Percentiles rank a stretch among this genome's conserved stretches.
Conservation (phyloP, 2,329 filamentous ascomycete genomes). For the Ophiostoma perfectum region DNA sequence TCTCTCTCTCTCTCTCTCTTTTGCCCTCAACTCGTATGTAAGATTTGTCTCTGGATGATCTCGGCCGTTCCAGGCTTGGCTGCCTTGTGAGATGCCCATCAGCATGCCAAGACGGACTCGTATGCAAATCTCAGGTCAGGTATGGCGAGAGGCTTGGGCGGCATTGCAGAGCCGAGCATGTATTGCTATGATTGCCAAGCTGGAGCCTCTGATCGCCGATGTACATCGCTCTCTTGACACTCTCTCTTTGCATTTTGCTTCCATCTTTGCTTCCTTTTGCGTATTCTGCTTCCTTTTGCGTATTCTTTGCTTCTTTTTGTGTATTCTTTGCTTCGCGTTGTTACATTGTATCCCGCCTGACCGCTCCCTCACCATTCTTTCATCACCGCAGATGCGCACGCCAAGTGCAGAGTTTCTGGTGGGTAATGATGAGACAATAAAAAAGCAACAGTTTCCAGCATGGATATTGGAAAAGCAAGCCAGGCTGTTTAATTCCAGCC, state of each 20-base stretch:
- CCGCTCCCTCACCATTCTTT: background rate
- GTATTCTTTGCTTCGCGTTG: no score
- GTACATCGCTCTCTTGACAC: background rate
- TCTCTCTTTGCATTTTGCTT: background rate
- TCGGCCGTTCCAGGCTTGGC: conserved; percentile 6
- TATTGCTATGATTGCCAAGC: background rate
- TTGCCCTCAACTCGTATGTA: background rate
- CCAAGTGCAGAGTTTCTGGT: background rate
- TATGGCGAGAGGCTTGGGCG: background rate
- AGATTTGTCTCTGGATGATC: background rate
- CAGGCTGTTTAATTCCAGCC: background rate
- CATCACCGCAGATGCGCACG: no score
- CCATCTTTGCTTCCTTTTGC: no score
- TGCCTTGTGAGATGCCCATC: conserved; percentile 4
- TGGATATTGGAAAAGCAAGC: background rate
- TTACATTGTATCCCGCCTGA: background rate
- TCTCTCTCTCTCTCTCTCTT: background rate
- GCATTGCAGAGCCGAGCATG: background rate
- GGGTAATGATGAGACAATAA: background rate
- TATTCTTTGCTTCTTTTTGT: no score
- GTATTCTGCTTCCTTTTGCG: no score
- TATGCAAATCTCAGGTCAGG: background rate
- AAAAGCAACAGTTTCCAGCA: background rate
- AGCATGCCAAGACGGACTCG: conserved; percentile 6
- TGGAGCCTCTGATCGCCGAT: background rate